Evolutionary conservation across 2,329 filamentous ascomycete genomes (phyloP), one percentile per base, ranked within the genome.

Genomic region (Dryadomyces quercivorus): DNA sequence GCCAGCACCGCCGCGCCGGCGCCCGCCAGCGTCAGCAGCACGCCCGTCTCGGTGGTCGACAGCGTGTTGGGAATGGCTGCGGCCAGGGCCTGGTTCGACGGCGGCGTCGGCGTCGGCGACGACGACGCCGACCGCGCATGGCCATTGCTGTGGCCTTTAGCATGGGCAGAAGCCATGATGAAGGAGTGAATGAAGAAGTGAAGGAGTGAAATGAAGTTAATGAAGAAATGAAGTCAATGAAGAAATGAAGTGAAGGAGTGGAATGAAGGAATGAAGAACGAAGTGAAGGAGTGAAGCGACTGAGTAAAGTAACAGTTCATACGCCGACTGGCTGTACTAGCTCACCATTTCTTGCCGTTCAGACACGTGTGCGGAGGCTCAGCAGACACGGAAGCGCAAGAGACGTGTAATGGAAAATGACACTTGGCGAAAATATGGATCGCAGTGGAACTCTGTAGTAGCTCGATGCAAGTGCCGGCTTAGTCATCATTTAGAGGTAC

Each of bases 1-100:
- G 78, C 75, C 59, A 97, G 78, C 60, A 96, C 75, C 56, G 81
- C 82, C 61, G 87, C 66, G 64, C 86, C 89, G 55, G 81, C 82
- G 60, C 81, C 75, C 47, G 82, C 79, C 55, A 95, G 72, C 18
- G 81, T 73, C 59, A 86, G 63, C 58, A 84, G 76, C 53, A 68
- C 68, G 59, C 79, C 64, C n/a, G 74, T 71, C 66, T 84, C 81
- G 52, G 66, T 65, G 58, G 67, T 67, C 52, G 79, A 76, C 60
- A 83, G 78, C 38, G 54, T n/a, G 55, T 50, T 55, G 45, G 59
- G 52, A 7, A 60, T 48, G 36, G 38, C 57, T 18, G 58, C 55
- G 5, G 46, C 52, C 10, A 52, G 18, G 54, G 31, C 50, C 53
- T 56, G 13, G 20, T 54, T 44, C 5, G 36, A 21, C 21, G 20